These are phyloP conservation scores for Russula brevipes DNA, from an alignment of 768 basidiomycete genomes.

Conservation along the genomic window DNA sequence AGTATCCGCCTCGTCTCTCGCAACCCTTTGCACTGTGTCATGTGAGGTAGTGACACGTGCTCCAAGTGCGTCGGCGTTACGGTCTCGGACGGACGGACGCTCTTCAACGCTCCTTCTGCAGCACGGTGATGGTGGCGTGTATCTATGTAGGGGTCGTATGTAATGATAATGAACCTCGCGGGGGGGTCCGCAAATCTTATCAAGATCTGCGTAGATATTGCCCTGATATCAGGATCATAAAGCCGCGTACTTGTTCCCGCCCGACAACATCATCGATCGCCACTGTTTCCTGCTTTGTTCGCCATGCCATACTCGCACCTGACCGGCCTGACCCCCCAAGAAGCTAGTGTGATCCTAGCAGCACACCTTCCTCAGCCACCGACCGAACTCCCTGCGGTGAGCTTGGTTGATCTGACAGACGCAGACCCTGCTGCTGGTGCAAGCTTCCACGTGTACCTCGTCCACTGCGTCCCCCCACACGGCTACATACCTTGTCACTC, in stretches of 20 bases:
- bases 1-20: too few species aligned
- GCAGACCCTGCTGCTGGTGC: constrained; percentile 7
- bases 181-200: neutral
- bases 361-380: constrained; percentile 16
- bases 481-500: constrained; percentile 11
- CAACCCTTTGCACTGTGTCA: too few species aligned
- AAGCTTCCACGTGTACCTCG: constrained; percentile 8
- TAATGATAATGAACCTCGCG: too few species aligned
- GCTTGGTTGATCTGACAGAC: constrained; percentile 6
- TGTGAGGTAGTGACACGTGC: too few species aligned
- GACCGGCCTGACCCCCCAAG: constrained; percentile 15
- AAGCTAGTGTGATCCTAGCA: constrained; percentile 6
- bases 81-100: too few species aligned
- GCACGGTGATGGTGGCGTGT: neutral
- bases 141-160: too few species aligned
- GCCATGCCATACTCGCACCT: constrained; percentile 2
- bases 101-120: neutral
- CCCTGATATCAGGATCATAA: neutral
- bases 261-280: neutral
- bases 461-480: neutral
- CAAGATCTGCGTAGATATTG: neutral
- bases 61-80: too few species aligned
- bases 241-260: too few species aligned
- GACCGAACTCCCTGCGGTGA: constrained; percentile 7
- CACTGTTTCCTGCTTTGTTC: neutral